Base-by-base conservation (phyloP, 2,329 filamentous ascomycete genomes). In the Phoma sp. region DNA sequence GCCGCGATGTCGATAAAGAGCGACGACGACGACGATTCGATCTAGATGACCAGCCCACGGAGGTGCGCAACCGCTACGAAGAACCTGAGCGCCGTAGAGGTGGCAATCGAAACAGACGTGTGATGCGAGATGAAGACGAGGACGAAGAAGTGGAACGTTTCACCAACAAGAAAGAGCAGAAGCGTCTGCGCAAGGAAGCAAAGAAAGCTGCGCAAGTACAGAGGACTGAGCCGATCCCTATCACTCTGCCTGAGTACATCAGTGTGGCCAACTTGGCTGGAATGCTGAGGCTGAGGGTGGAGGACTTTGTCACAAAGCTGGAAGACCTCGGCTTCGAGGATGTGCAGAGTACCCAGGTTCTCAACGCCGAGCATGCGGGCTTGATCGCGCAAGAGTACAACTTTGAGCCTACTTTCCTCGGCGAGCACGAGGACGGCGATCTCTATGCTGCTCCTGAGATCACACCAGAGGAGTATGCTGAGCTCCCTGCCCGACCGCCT, bases 311-410 rank as follows among this genome's bases (percentile, higher is more conserved):
- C 11, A 65, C 71, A 14, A 91, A 92, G 67, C 82, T 99, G 74
- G 84, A 87, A 69, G 85, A 95, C 46, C 86, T 98, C 91, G 96
- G 95, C 0, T 99, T 97, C 61, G 92, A 96, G 65, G 89, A 93
- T 43, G 85, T 93, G 14, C 86, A 86, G 12, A 84, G 87, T 45
- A 92, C 93, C 65, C 92, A 93, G 68, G 86, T 99, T 57, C 84
- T 99, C 72, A 93, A 93, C 57, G 87, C 92, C 10, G 93, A 98
- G 72, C 95, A 91, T 39, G 93, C 93, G 2, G 91, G 90, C 7
- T 82, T 99, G 47, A 89, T 99, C 63, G 92, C 92, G 4, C 87
- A 91, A 75, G 93, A 99, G 72, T 98, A 93, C 73, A 93, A 93
- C 42, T 96, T 90, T 62, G 92, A 98, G 56, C 91, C 93, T 0